These are phyloP conservation scores for Trypanosoma cruzi DNA, from an alignment of 208 protist genomes.

Conservation along the genomic window DNA sequence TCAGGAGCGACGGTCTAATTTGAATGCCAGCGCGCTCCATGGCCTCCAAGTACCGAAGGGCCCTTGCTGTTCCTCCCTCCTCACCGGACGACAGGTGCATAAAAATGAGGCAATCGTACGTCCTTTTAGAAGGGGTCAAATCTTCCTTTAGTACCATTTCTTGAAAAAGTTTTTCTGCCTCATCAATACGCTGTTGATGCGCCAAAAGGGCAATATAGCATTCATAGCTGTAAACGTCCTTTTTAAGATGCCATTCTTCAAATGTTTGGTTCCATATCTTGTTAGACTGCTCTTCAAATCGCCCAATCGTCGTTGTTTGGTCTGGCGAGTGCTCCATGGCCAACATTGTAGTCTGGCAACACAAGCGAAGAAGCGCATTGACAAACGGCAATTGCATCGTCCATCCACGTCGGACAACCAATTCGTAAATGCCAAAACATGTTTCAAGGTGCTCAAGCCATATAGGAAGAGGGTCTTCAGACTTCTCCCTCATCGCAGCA, in stretches of 20 bases:
- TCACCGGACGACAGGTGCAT: conserved; percentile 93
- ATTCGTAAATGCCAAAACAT: conserved; percentile 86
- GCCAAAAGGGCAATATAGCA: conserved; percentile 89
- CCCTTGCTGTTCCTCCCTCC: conserved; percentile 86
- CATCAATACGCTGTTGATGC: conserved; percentile 87
- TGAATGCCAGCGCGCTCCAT: conserved; percentile 80
- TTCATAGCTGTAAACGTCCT: conserved; percentile 88
- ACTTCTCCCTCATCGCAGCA: conserved; percentile 62
- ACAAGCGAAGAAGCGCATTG: conserved; percentile 83
- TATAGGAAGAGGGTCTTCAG: conserved; percentile 36
- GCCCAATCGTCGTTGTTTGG: conserved; percentile 48
- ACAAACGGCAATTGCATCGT: conserved; percentile 76
- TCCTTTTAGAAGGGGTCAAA: conserved; percentile 71
- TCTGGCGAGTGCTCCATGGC: conserved; percentile 74
- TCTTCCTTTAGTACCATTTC: conserved; percentile 83
- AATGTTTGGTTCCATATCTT: conserved; percentile 84
- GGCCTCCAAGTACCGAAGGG: conserved; percentile 86
- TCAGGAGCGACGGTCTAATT: conserved; percentile 75
- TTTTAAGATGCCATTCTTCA: conserved; percentile 80
- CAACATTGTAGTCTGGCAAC: conserved; percentile 81
- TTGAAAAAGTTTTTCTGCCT: conserved; percentile 89
- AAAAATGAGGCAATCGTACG: conserved; percentile 90
- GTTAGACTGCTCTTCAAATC: conserved; percentile 79
- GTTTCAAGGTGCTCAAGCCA: conserved; percentile 78
- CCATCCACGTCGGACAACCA: conserved; percentile 80